Evolutionary conservation across 306 rosid genomes (phyloP), one percentile per base, ranked within the genome.

Genomic region (Vigna angularis): DNA sequence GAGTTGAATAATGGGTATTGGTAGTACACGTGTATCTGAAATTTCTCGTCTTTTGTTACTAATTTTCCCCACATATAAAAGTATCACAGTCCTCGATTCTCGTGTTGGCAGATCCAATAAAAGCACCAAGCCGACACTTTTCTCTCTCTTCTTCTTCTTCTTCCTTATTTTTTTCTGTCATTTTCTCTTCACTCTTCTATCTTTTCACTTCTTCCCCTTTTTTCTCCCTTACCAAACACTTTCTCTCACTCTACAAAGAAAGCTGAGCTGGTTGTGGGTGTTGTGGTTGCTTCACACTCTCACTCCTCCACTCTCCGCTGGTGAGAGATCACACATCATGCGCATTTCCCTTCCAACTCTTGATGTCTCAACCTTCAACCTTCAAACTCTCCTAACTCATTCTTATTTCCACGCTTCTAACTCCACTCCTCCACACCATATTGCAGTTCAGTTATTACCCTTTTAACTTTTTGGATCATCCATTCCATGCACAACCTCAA

Each of bases 211-310:
- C 45, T n/a, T 32, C 1, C 3, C 22, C 34, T 69, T 34, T 82
- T 85, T 83, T 20, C 78, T 68, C 71, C 14, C 58, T 81, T 78
- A 85, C 92, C 91, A 82, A 80, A 80, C 88, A 73, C 89, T 2
- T 34, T 4, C 72, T 14, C 16, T 7, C 81, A 12, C 87, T 53
- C 80, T 14, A 65, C 72, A 71, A 50, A 49, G 77, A 74, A 47
- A 72, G 81, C 80, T 26, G 62, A 68, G 76, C 58, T 68, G 64
- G 34, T 38, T 74, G 12, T 28, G 34, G 77, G 45, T 82, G 51
- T 49, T 62, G 22, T 14, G 70, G 51, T 82, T 26, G 38, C 73
- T 36, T 73, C 85, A 24, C 77, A 56, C 72, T 49, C 30, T 16
- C 65, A 58, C 18, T 42, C 47, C 72, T 62, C 50, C 66, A n/a